Evolutionary conservation across 768 basidiomycete species (phyloP).

Genomic region (Lactarius tabidus): DNA sequence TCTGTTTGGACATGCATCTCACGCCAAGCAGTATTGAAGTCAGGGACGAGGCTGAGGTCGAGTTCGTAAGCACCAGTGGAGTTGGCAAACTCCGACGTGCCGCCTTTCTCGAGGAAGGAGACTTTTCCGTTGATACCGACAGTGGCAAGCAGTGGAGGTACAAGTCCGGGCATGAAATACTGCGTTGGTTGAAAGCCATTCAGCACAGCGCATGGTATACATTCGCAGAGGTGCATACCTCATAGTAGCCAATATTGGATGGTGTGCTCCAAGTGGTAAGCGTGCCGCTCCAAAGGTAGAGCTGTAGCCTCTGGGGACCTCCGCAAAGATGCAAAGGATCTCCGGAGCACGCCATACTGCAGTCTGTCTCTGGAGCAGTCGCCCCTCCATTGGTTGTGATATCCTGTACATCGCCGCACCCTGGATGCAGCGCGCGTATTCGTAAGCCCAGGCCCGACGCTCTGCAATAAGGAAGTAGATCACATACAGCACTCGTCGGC

Average conservation of each 20-base stretch:
- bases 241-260: conserved; percentile 59
- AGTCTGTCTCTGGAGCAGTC: conserved; percentile 37
- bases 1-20: conserved; percentile 73
- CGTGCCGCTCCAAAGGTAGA: conserved; percentile 33
- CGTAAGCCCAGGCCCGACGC: background rate
- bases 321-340: conserved; percentile 71
- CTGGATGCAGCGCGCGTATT: conserved; percentile 34
- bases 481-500: conserved; percentile 70
- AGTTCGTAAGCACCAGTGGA: conserved; percentile 78
- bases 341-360: conserved; percentile 56
- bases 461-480: background rate
- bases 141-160: conserved; percentile 71
- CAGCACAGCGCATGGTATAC: background rate
- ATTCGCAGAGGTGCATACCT: conserved; percentile 42
- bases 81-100: conserved; percentile 58
- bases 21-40: conserved; percentile 55
- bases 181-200: conserved; percentile 22
- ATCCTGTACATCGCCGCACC: conserved; percentile 66
- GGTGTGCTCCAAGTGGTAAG: conserved; percentile 66
- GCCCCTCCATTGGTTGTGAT: conserved; percentile 38
- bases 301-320: conserved; percentile 45
- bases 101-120: conserved; percentile 70
- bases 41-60: conserved; percentile 52
- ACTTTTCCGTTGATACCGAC: conserved; percentile 81
- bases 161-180: conserved; percentile 53